A percentile compares a stretch with the other conserved stretches of the same genome.
Conservation (phyloP, 1,284 basidiomycete genomes). For the Fistulinella staudtii region DNA sequence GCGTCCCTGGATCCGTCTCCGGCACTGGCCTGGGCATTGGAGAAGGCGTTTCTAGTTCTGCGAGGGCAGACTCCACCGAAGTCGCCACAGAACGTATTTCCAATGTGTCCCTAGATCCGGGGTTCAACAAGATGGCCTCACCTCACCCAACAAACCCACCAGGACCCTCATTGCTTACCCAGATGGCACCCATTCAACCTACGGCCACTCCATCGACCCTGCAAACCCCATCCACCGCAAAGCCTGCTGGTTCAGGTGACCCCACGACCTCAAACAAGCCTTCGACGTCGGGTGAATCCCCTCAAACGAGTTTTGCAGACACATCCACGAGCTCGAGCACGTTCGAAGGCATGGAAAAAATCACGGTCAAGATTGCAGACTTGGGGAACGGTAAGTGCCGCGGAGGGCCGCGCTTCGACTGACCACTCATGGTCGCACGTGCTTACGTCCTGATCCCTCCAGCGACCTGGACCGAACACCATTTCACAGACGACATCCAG, state of each 20-base stretch:
- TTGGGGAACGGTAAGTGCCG: conserved; percentile 76
- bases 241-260: conserved; percentile 33
- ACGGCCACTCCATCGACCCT: conserved; percentile 15
- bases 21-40: conserved; percentile 7
- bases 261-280: conserved; percentile 19
- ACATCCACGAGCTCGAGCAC: conserved; percentile 26
- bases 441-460: conserved; percentile 6
- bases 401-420: background rate
- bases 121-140: conserved; percentile 54
- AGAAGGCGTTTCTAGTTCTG: conserved; percentile 21
- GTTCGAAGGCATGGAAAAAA: conserved; percentile 60
- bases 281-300: conserved; percentile 41
- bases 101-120: conserved; percentile 60
- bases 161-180: conserved; percentile 80
- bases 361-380: conserved; percentile 99
- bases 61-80: conserved; percentile 41
- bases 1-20: conserved; percentile 16
- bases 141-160: conserved; percentile 37
- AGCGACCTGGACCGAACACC: conserved; percentile 87
- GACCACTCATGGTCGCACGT: conserved; percentile 2
- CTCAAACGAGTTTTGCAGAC: conserved; percentile 31
- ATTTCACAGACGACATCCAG: conserved; percentile 96
- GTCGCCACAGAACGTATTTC: conserved; percentile 56
- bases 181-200: conserved; percentile 55
- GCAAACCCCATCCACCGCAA: conserved; percentile 10